Evolutionary conservation across 345 rosid genomes (phyloP).

Genomic region (Lenwebbia sp.): DNA sequence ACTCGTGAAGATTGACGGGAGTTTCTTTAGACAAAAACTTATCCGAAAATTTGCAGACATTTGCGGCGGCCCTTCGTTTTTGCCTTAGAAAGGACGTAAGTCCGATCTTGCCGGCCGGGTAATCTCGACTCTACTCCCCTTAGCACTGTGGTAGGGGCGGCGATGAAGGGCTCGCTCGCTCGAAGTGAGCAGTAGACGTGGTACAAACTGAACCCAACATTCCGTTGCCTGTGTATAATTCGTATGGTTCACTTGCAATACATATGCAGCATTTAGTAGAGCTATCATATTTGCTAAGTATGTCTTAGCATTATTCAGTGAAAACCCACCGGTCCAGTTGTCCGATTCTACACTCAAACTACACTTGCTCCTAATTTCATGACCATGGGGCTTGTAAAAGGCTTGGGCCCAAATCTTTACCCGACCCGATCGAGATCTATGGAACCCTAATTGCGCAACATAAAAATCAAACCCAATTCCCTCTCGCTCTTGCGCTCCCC

Average conservation of each 20-base stretch:
- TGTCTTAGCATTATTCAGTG: no score
- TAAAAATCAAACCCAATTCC: not conserved
- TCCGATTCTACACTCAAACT: no score
- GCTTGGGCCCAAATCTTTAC: not conserved
- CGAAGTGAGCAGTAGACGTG: not conserved
- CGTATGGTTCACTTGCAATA: not conserved
- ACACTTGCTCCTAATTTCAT: no score
- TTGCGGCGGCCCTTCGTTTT: no score
- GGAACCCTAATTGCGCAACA: not conserved
- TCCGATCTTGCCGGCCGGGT: accelerated
- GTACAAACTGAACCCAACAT: not conserved
- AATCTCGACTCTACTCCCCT: accelerated
- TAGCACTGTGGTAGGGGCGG: not conserved
- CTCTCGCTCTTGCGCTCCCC: not conserved
- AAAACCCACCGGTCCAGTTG: no score
- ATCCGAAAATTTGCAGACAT: accelerated
- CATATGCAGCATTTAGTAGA: not conserved
- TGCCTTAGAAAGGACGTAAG: accelerated
- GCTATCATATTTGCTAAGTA: not conserved
- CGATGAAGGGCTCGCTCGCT: accelerated
- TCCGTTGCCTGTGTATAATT: accelerated
- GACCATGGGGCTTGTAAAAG: not conserved
- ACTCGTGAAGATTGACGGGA: not conserved
- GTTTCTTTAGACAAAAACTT: not conserved
- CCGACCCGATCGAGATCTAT: not conserved